Base-by-base conservation (phyloP, 345 rosid genomes). In the Syzygium jambos region DNA sequence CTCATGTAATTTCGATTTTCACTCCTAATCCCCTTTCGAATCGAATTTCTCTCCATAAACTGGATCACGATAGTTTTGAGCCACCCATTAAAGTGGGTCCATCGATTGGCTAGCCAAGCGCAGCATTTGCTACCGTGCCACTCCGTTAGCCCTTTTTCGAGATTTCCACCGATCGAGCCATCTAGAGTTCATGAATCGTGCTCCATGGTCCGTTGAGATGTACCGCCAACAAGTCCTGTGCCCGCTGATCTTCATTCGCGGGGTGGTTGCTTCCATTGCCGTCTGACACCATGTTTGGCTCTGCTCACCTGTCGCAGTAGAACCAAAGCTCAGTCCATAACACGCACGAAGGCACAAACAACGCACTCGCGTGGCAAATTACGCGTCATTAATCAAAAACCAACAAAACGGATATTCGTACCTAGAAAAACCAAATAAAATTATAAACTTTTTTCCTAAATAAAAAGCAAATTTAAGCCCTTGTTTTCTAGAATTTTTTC, bases 101-200 rank as follows among this genome's bases (percentile, higher is more conserved):
- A 15, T 0, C 2, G 43, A 30, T 4, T 0, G 6, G 5, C 16
- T 68, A 30, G 43, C 12, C 10, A 9, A 0, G 0, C 3, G 7
- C 16, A 68, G 30, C 8, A 30, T 68, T 30, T 30, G 43, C 23
- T 4, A 30, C 10, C 5, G 5, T 0, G 0, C 23, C 78, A 30
- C 23, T 68, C 9, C 21, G 6, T 68, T 30, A 30, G 23, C 22
- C 23, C 22, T 8, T 34, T 65, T 7, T 8, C 3, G 5, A 65
- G 43, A 9, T 1, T 65, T 29, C 41, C 21, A 3, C 11, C 4
- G 1, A 65, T 29, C 41, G 21, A 65, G 78, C 78, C 41, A 29
- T 65, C 22, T 3, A 7, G 34, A 30, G 78, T 19, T 14, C 3
- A 5, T 30, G 6, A 65, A 4, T 65, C 43, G 8, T 16, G 38